Conservation (phyloP, 306 rosid species). For the Mucuna pruriens region DNA sequence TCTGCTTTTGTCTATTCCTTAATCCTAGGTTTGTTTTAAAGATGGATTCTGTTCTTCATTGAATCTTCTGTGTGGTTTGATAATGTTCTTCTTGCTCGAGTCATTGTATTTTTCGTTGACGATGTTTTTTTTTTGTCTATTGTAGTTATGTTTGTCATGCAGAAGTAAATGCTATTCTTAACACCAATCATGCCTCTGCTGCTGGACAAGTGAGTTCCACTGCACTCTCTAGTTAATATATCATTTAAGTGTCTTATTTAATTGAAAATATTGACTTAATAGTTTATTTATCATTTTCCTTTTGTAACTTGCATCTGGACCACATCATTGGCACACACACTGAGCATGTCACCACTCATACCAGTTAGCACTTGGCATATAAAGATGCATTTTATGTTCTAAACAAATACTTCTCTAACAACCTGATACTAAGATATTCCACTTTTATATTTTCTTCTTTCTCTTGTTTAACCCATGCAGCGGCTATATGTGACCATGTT, state of each 20-base stretch:
- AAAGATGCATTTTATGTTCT: background rate
- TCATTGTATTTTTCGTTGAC: background rate
- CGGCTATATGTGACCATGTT: slow-evolving; percentile 84
- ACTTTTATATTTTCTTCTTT: slow-evolving; percentile 21
- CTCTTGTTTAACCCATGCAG: slow-evolving; percentile 51
- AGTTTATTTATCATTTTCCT: background rate
- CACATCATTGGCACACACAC: background rate
- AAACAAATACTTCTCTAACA: background rate
- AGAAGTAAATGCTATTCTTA: slow-evolving; percentile 92
- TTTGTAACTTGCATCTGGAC: background rate
- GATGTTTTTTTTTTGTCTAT: background rate
- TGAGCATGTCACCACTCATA: background rate
- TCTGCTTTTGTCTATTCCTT: slow-evolving; percentile 2
- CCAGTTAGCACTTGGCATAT: background rate
- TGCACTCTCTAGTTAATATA: slow-evolving; percentile 7
- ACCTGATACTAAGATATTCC: background rate
- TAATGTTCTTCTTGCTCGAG: background rate
- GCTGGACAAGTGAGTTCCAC: slow-evolving; percentile 80
- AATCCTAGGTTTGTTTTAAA: background rate
- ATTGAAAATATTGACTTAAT: background rate
- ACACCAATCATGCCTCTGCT: slow-evolving; percentile 95
- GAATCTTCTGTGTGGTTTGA: background rate
- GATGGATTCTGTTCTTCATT: background rate
- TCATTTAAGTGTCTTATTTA: background rate
- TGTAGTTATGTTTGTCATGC: slow-evolving; percentile 94